These are phyloP conservation scores for Pisolithus thermaeus DNA, from an alignment of 1,284 basidiomycete species.

Conservation along the genomic window DNA sequence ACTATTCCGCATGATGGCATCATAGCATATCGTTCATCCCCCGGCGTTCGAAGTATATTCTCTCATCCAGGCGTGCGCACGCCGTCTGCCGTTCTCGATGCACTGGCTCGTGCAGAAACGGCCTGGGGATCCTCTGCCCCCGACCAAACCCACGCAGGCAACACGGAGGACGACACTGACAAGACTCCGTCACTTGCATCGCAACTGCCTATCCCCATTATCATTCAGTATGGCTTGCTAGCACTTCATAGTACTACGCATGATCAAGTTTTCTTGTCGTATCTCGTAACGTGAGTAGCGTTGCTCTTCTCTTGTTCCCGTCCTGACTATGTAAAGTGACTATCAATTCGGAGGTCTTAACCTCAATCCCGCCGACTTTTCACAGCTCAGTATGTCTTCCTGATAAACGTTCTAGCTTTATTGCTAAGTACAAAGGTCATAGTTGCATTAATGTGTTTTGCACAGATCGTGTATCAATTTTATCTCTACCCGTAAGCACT, in stretches of 20 bases:
- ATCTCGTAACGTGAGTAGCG: constrained; percentile 68
- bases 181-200: constrained; percentile 57
- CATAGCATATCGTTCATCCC: constrained; percentile 47
- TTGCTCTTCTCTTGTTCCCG: not conserved
- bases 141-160: constrained; percentile 29
- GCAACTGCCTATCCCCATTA: constrained; percentile 64
- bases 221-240: constrained; percentile 73
- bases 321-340: constrained; percentile 39
- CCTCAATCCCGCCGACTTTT: constrained; percentile 73
- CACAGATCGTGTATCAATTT: constrained; percentile 78
- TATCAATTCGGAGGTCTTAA: constrained; percentile 69
- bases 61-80: constrained; percentile 71
- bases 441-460: constrained; percentile 79
- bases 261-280: constrained; percentile 79
- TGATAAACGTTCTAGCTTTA: not conserved
- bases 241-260: constrained; percentile 80
- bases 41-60: constrained; percentile 67
- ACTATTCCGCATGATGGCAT: constrained; percentile 20
- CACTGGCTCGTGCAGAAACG: constrained; percentile 41
- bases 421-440: constrained; percentile 4
- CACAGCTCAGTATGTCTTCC: constrained; percentile 68
- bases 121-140: constrained; percentile 41
- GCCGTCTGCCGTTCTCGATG: constrained; percentile 65
- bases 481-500: constrained; percentile 75
- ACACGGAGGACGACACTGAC: constrained; percentile 10